A percentile compares a stretch with the other conserved stretches of the same genome.
These are phyloP conservation scores for Dissophora globulifera DNA, from an alignment of 192 early-diverging fungal species.

Conservation along the genomic window DNA sequence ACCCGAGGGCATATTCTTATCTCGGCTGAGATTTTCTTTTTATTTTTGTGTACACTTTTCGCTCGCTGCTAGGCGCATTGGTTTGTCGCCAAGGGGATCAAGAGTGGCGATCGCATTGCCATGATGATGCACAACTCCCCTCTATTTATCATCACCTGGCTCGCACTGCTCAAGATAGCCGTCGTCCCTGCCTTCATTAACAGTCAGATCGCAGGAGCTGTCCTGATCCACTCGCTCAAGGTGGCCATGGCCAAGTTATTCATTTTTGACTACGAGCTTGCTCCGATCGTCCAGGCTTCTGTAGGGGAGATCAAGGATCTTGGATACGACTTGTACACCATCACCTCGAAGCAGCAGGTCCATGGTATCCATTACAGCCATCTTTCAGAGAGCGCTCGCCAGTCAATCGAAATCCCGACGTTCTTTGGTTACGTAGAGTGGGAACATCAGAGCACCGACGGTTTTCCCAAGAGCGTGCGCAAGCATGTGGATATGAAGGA, in stretches of 20 bases:
- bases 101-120: slow-evolving; percentile 55
- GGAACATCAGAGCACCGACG: slow-evolving; percentile 29
- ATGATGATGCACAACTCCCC: slow-evolving; percentile 71
- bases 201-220: slow-evolving; percentile 59
- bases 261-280: slow-evolving; percentile 54
- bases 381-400: slow-evolving; percentile 21
- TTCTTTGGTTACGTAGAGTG: slow-evolving; percentile 45
- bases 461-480: slow-evolving; percentile 18
- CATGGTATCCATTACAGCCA: slow-evolving; percentile 24
- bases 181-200: slow-evolving; percentile 68
- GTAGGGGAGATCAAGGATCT: slow-evolving; percentile 23
- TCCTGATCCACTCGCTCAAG: slow-evolving; percentile 56
- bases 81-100: slow-evolving; percentile 31
- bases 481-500: slow-evolving; percentile 17
- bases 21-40: not conserved
- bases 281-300: slow-evolving; percentile 29
- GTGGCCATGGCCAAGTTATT: slow-evolving; percentile 52
- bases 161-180: slow-evolving; percentile 69
- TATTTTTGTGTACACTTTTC: not conserved
- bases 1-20: not conserved
- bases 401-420: slow-evolving; percentile 39
- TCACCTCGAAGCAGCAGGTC: slow-evolving; percentile 36
- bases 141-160: slow-evolving; percentile 61
- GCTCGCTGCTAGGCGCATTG: slow-evolving; percentile 28
- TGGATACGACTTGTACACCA: slow-evolving; percentile 33